phyloP scores from a whole-genome alignment of 208 protist genomes.

The Crithidia expoeki region DNA sequence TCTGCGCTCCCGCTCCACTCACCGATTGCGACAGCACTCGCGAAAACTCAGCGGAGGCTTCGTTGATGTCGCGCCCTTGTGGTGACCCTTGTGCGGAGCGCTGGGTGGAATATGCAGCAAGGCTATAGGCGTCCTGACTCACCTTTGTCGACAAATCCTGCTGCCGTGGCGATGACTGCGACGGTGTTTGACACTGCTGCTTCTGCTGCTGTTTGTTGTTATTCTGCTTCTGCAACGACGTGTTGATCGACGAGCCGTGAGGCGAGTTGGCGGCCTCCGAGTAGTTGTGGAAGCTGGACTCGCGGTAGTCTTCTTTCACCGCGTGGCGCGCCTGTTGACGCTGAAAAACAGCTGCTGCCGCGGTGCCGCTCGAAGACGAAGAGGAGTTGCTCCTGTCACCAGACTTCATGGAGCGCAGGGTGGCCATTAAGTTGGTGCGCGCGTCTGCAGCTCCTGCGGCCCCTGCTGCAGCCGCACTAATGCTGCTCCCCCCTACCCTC shows the following conservation, averaged over 20 bases:
- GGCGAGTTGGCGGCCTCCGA: constrained; percentile 14
- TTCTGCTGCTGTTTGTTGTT: neutral
- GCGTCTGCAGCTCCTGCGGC: neutral
- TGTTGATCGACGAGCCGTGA: neutral
- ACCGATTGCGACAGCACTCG: constrained; percentile 11
- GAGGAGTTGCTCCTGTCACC: constrained; percentile 8
- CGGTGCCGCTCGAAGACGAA: constrained; percentile 13
- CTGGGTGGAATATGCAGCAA: constrained; percentile 26
- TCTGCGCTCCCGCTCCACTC: neutral
- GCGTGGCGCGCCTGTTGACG: neutral
- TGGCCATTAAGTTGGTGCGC: neutral
- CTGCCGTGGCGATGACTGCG: neutral
- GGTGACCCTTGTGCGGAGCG: constrained; percentile 22
- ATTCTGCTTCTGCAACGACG: neutral
- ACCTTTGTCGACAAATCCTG: constrained; percentile 2
- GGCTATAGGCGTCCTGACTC: constrained; percentile 33
- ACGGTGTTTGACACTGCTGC: neutral
- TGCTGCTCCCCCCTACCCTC: constrained; percentile 1
- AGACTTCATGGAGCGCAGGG: neutral
- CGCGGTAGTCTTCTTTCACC: constrained; percentile 6
- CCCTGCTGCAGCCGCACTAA: neutral
- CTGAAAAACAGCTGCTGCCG: constrained; percentile 4
- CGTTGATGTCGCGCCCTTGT: neutral
- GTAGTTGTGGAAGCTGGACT: constrained; percentile 37
- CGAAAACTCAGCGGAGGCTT: constrained; percentile 14